A percentile compares a stretch with the other conserved stretches of the same genome.
Conservation (phyloP, 768 basidiomycete species). For the Calvatia gigantea region DNA sequence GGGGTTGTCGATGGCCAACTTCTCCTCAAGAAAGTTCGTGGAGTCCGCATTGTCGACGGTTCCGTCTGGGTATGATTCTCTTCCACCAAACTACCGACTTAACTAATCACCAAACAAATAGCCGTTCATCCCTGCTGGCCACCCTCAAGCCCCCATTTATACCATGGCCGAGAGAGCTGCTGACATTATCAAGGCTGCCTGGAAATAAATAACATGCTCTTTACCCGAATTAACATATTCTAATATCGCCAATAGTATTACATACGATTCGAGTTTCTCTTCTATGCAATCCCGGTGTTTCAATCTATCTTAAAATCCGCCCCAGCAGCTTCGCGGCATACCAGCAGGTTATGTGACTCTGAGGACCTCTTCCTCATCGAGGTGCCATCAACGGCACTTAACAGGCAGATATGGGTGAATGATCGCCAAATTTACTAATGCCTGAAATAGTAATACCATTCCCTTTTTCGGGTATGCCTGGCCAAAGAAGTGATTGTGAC, state of each 20-base stretch:
- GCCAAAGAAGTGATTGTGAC: not conserved
- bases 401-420: too few species aligned
- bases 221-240: not conserved
- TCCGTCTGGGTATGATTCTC: constrained; percentile 19
- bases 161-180: constrained; percentile 9
- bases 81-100: too few species aligned
- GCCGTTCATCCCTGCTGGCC: constrained; percentile 22
- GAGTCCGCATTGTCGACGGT: constrained; percentile 30
- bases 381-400: too few species aligned
- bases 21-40: constrained; percentile 23
- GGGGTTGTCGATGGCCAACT: constrained; percentile 30
- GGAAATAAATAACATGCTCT: not conserved
- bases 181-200: constrained; percentile 5
- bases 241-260: too few species aligned
- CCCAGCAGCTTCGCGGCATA: too few species aligned
- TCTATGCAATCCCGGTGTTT: too few species aligned
- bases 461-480: not conserved
- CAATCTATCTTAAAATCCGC: too few species aligned
- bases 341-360: too few species aligned
- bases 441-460: not conserved
- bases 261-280: not conserved
- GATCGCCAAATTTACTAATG: not conserved
- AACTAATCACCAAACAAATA: not conserved
- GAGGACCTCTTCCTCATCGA: too few species aligned
- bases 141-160: constrained; percentile 18